phyloP scores from a whole-genome alignment of 2,329 filamentous ascomycete genomes.

The Aspergillus sp. region DNA sequence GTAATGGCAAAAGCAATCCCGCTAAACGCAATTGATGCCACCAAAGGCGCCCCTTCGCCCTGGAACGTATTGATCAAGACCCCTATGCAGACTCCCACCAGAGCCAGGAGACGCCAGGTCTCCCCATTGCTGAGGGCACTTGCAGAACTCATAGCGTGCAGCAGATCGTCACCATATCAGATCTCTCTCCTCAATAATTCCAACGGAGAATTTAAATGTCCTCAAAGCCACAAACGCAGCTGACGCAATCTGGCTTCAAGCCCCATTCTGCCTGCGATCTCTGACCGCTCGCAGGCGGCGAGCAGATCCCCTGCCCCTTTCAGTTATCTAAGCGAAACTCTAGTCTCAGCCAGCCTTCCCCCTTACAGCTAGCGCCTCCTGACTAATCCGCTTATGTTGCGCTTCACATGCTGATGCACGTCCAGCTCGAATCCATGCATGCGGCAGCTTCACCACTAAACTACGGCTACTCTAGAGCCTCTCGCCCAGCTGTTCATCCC shows the following conservation, averaged over 20 bases:
- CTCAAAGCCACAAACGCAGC: too few relatives aligned
- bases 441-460: constrained; percentile 13
- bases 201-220: too few relatives aligned
- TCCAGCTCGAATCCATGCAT: constrained; percentile 17
- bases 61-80: constrained; percentile 75
- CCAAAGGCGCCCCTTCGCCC: constrained; percentile 80
- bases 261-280: too few relatives aligned
- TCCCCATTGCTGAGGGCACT: constrained; percentile 48
- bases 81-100: constrained; percentile 65
- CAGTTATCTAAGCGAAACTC: neutral
- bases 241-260: too few relatives aligned
- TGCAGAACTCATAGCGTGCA: constrained; percentile 25
- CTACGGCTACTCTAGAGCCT: neutral
- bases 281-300: too few relatives aligned
- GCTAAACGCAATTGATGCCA: constrained; percentile 83
- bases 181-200: too few relatives aligned
- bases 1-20: constrained; percentile 75
- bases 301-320: too few relatives aligned
- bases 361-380: neutral
- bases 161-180: neutral
- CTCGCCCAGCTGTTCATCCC: neutral
- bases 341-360: neutral
- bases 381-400: neutral
- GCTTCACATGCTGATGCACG: constrained; percentile 11
- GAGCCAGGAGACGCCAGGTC: constrained; percentile 53